phyloP scores from a whole-genome alignment of 495 filamentous ascomycete genomes.

The Aspergillus taichungensis region DNA sequence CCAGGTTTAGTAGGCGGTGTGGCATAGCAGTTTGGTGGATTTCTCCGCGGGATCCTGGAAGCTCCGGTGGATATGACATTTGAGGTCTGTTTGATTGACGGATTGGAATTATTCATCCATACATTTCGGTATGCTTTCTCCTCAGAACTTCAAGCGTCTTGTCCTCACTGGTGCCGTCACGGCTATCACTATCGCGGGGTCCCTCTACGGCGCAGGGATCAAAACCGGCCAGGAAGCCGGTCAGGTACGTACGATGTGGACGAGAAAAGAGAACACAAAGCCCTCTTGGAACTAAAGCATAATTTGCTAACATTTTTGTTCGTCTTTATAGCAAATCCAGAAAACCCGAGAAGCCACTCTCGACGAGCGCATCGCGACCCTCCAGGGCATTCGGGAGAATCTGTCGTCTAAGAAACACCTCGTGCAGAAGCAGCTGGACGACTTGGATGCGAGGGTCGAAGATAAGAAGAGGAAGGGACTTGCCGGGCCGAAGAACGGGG shows the following conservation, averaged over 20 bases:
- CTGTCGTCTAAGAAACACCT: constrained; percentile 42
- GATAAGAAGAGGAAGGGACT: constrained; percentile 27
- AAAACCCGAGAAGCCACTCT: constrained; percentile 40
- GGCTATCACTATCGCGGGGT: constrained; percentile 42
- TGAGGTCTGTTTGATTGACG: too few relatives aligned
- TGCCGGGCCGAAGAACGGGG: constrained; percentile 12
- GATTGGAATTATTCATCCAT: not conserved
- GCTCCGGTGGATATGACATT: not conserved
- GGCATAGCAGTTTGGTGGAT: not conserved
- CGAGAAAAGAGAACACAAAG: too few relatives aligned
- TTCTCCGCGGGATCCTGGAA: constrained; percentile 1
- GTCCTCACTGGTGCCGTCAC: constrained; percentile 39
- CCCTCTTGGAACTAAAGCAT: too few relatives aligned
- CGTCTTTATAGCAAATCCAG: constrained; percentile 27
- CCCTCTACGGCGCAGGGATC: constrained; percentile 46
- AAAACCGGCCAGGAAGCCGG: constrained; percentile 39
- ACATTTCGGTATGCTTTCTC: constrained; percentile 12
- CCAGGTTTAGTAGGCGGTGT: constrained; percentile 4
- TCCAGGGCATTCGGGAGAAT: constrained; percentile 39
- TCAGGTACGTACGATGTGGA: constrained; percentile 22
- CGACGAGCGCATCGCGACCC: constrained; percentile 42
- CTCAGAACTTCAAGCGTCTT: constrained; percentile 25
- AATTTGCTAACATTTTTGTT: too few relatives aligned
- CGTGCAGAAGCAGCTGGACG: constrained; percentile 49
- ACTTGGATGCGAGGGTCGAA: constrained; percentile 38